phyloP scores from a whole-genome alignment of 805 yeast genomes.

The Wickerhamomyces silvicola region DNA sequence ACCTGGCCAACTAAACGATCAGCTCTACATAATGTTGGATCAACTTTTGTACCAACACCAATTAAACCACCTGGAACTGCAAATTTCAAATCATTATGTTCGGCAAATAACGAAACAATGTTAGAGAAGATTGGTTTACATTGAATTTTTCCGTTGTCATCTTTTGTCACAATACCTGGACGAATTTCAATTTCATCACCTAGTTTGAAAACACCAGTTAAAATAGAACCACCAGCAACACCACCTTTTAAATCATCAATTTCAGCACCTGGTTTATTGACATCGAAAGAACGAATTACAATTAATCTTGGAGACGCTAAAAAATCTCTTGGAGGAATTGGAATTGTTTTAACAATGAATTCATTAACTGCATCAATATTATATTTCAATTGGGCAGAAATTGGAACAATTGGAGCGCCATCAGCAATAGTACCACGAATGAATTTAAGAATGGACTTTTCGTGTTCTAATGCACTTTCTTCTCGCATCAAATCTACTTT shows the following conservation, averaged over 20 bases:
- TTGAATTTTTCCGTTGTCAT: conserved; percentile 79
- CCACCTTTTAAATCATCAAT: conserved; percentile 97
- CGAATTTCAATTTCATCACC: conserved; percentile 98
- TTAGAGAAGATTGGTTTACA: conserved; percentile 94
- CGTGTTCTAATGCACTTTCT: conserved; percentile 92
- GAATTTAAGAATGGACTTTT: conserved; percentile 84
- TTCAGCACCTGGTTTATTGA: conserved; percentile 97
- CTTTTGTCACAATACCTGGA: conserved; percentile 98
- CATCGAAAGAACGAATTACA: conserved; percentile 97
- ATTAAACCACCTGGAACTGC: conserved; percentile 99
- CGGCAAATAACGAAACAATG: conserved; percentile 92
- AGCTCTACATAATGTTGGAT: conserved; percentile 98
- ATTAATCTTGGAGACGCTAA: conserved; percentile 89
- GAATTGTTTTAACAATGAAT: conserved; percentile 89
- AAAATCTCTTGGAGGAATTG: conserved; percentile 95
- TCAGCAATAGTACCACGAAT: conserved; percentile 98
- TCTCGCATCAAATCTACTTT: conserved; percentile 98
- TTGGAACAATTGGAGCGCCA: conserved; percentile 98
- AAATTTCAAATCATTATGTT: conserved; percentile 93
- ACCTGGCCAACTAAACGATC: conserved; percentile 99
- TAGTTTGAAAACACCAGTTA: conserved; percentile 92
- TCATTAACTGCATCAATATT: conserved; percentile 98
- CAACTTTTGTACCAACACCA: conserved; percentile 99
- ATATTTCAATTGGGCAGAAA: conserved; percentile 96
- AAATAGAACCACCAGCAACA: conserved; percentile 99